Evolutionary conservation across 2,329 filamentous ascomycete species (phyloP), one percentile per base, ranked within the genome.

Genomic region (Aspergillus chevalieri): DNA sequence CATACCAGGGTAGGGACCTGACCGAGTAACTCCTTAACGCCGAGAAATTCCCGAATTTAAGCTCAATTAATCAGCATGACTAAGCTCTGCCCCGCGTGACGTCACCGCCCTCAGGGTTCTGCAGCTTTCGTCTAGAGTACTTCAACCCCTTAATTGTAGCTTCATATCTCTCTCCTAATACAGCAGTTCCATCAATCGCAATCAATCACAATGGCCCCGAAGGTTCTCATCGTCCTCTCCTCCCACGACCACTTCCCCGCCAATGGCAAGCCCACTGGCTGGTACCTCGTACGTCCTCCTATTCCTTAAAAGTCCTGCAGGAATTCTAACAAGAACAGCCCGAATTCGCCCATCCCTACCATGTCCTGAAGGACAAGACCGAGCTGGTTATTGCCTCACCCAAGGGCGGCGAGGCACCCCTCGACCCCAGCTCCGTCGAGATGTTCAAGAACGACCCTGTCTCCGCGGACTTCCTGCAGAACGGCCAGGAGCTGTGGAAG

Each of bases 211-310:
- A 66, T 67, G 64, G 51, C 67, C 4, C 76, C 76, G 36, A 86
- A 85, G 66, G 71, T 89, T 55, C 84, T 89, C 71, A 71, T 88
- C 66, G 81, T 89, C 50, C 80, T 89, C 53, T 86, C 83, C 56
- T 88, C 84, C 52, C 76, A 80, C 65, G 66, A 68, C 55, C 67
- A 71, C 52, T 67, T 78, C 46, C 71, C 70, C 46, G 60, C 64
- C 58, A 67, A 64, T 42, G 65, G 67, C 54, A 67, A 71, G 48
- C 77, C 78, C 8, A 87, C 85, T 0, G 86, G 86, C 55, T 89
- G 85, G 85, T 89, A 81, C 63, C 72, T 89, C 60, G 82, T 84
- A 72, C 44, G 26, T 43, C 17, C 24, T 36, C n/a, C 34, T 48
- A 34, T 24, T 36, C 17, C 9, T 34, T 22, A 17, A 28, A 14